Evolutionary conservation across 495 filamentous ascomycete species (phyloP), one percentile per base, ranked within the genome.

Genomic region (Xylaria curta): DNA sequence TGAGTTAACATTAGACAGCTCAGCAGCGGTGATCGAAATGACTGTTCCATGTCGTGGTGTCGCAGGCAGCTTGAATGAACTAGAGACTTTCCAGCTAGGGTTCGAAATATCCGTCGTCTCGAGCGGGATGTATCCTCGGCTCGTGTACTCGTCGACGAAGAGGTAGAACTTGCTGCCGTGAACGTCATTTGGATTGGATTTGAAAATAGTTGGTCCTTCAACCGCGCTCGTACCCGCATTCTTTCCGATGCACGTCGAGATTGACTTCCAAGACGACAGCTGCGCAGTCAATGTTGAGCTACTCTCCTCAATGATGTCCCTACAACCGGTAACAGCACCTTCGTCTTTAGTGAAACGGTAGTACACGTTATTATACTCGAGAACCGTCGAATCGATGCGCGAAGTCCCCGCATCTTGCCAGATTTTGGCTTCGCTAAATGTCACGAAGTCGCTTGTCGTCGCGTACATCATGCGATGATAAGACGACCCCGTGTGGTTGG

Each of bases 321-420:
- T 53, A 42, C 75, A 76, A 2, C 75, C 75, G 3, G 72, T 70
- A 2, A 42, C 59, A 4, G 33, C 62, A 31, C 75, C 75, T 31
- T 77, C 75, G 33, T 77, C 73, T 46, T 77, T 75, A 2, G 73
- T 77, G 61, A 77, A 77, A n/a, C 75, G 75, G 49, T 75, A 71
- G 64, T 77, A 77, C 17, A 44, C 53, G n/a, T 63, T 59, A 31
- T 59, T 60, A 5, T 49, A 53, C 67, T 71, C 63, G 10, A 75
- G 38, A 19, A 75, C 73, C 1, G 73, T 75, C 0, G 75, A 77
- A 62, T 75, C 75, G 40, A 75, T 77, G 8, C 75, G 65, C 12
- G 75, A 75, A 3, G 64, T 59, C 19, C 75, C 75, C 21, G 62
- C 66, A 26, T 75, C 73, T 42, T 77, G 70, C 75, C 75, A 77